Evolutionary conservation across 345 rosid genomes (phyloP), one percentile per base, ranked within the genome.

Genomic region (Viola odorata): DNA sequence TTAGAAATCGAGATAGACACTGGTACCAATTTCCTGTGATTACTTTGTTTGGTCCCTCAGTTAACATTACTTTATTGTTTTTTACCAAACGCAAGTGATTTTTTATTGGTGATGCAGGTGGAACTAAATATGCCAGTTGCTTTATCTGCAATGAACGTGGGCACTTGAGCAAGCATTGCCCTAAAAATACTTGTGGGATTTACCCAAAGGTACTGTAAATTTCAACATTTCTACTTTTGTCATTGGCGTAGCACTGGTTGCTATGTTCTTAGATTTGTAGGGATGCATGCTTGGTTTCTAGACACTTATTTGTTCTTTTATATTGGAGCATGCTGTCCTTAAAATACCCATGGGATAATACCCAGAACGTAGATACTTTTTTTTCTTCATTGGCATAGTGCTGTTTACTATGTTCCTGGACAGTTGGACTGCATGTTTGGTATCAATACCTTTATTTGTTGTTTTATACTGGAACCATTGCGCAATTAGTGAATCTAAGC

Each of bases 121-220:
- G 97, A 54, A 85, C 99, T 45, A 88, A 77, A 67, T 90, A 78
- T 14, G 99, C 99, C 53, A 82, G 75, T 69, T 94, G 99, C 82
- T 90, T 90, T 71, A 78, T 90, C 55, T 94, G 99, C 60, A 84
- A 90, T 42, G 85, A 71, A 73, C 75, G 48, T 13, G 97, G 97
- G 41, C 97, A 94, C 73, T 70, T 94, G 80, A 94, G 99, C 74
- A 94, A 90, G 83, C 75, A 82, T 59, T 94, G 99, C 70, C 96
- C 97, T 12, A 62, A 85, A 74, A 90, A 78, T 81, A 61, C 85
- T 56, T 87, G 73, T 55, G 97, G 99, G 66, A 84, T 94, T 71
- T 90, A 90, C 73, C 99, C 99, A 40, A 94, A 87, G 97, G 97
- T 94, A 81, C 11, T 40, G 17, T 45, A 7, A 42, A 41, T 55